Evolutionary conservation across 768 basidiomycete species (phyloP).

Genomic region (Pisolithus albus): DNA sequence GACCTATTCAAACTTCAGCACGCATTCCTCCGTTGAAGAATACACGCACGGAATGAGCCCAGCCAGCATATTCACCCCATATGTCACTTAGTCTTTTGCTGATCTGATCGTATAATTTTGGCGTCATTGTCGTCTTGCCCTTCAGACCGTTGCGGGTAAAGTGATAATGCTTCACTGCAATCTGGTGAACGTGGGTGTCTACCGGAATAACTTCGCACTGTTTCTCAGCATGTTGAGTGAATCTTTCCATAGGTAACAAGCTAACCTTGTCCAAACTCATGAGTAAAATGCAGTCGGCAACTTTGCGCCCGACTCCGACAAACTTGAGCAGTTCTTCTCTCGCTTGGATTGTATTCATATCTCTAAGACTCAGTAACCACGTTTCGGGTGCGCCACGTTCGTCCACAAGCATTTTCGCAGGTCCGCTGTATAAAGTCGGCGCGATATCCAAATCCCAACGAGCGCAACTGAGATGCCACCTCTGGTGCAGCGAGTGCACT

Average conservation of each 20-base stretch:
- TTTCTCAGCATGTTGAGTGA: constrained; percentile 4
- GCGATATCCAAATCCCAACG: constrained; percentile 92
- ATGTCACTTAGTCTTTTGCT: constrained; percentile 49
- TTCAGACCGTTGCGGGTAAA: constrained; percentile 38
- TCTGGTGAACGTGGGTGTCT: constrained; percentile 92
- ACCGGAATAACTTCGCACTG: constrained; percentile 87
- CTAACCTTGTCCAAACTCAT: constrained; percentile 89
- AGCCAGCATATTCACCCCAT: constrained; percentile 86
- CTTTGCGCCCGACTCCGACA: constrained; percentile 91
- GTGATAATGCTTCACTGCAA: constrained; percentile 74
- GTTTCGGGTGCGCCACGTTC: constrained; percentile 48
- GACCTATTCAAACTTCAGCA: constrained; percentile 35
- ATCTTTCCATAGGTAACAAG: background rate
- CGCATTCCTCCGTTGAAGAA: background rate
- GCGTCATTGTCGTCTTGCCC: constrained; percentile 59
- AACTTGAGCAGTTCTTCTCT: constrained; percentile 73
- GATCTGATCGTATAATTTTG: constrained; percentile 70
- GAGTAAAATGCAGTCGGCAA: constrained; percentile 89
- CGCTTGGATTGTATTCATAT: constrained; percentile 46
- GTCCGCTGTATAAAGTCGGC: constrained; percentile 85
- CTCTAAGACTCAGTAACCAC: constrained; percentile 55
- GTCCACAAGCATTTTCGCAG: constrained; percentile 71
- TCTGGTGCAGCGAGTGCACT: constrained; percentile 51
- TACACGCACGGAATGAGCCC: constrained; percentile 73
- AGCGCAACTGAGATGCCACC: constrained; percentile 60